phyloP scores from a whole-genome alignment of 1,284 basidiomycete genomes.

The Stygiomarasmius scandens region DNA sequence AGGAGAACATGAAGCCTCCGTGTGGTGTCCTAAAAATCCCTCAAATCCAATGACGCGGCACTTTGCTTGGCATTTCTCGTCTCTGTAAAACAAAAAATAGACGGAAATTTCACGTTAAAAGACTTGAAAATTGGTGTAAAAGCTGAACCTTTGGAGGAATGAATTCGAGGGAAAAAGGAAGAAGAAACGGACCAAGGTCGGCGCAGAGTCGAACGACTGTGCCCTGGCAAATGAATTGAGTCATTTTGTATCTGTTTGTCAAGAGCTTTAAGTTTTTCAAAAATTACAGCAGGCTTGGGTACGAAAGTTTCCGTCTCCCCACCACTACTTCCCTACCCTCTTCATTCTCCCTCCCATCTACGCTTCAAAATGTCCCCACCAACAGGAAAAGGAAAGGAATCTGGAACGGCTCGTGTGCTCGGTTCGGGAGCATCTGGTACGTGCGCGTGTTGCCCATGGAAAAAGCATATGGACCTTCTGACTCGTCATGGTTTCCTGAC shows the following conservation, averaged over 20 bases:
- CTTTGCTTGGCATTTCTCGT: too few relatives aligned
- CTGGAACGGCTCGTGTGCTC: slow-evolving; percentile 87
- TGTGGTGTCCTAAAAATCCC: too few relatives aligned
- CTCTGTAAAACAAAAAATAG: too few relatives aligned
- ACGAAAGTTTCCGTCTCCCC: slow-evolving; percentile 2
- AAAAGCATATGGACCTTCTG: slow-evolving; percentile 6
- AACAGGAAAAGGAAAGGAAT: slow-evolving; percentile 77
- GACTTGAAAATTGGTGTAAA: too few relatives aligned
- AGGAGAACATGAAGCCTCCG: too few relatives aligned
- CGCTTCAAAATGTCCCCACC: slow-evolving; percentile 60
- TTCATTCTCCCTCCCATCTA: slow-evolving; percentile 9
- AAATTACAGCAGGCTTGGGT: background rate
- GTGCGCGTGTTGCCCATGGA: slow-evolving; percentile 19
- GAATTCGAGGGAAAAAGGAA: too few relatives aligned
- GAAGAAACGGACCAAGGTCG: background rate
- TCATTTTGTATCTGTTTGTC: background rate
- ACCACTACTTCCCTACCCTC: slow-evolving; percentile 6
- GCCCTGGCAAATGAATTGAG: background rate
- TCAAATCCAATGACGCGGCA: too few relatives aligned
- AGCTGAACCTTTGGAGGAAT: too few relatives aligned
- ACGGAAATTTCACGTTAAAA: too few relatives aligned
- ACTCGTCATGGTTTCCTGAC: slow-evolving; percentile 7
- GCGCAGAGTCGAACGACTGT: background rate
- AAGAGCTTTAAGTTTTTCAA: slow-evolving; percentile 6
- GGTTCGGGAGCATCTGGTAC: slow-evolving; percentile 91